phyloP scores from a whole-genome alignment of 2,329 filamentous ascomycete species.

The Paramyrothecium sp. region DNA sequence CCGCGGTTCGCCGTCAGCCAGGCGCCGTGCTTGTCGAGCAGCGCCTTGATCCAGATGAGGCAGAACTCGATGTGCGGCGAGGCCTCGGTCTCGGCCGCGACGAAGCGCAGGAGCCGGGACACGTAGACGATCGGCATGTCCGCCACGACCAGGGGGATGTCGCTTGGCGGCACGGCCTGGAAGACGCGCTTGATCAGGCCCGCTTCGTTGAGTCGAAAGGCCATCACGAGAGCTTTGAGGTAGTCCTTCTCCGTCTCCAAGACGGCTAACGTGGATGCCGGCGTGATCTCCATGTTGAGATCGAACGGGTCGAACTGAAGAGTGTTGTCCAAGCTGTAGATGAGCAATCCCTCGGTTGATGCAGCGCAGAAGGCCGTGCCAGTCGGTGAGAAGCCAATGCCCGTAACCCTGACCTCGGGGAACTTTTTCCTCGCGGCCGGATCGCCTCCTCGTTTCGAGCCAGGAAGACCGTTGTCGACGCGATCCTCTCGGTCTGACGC shows the following conservation, averaged over 20 bases:
- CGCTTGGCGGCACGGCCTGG: slow-evolving; percentile 71
- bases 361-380: slow-evolving; percentile 92
- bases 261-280: slow-evolving; percentile 73
- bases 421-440: slow-evolving; percentile 73
- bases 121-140: slow-evolving; percentile 85
- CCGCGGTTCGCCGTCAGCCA: slow-evolving; percentile 80
- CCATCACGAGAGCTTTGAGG: slow-evolving; percentile 92
- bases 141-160: slow-evolving; percentile 75
- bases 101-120: slow-evolving; percentile 78
- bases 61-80: slow-evolving; percentile 95
- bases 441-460: slow-evolving; percentile 80
- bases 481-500: slow-evolving; percentile 86
- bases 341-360: slow-evolving; percentile 87
- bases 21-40: slow-evolving; percentile 78
- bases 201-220: slow-evolving; percentile 89
- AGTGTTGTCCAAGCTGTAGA: slow-evolving; percentile 85
- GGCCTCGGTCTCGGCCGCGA: slow-evolving; percentile 83
- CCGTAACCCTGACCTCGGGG: slow-evolving; percentile 81
- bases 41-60: slow-evolving; percentile 83
- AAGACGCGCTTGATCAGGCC: slow-evolving; percentile 83
- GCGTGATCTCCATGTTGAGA: slow-evolving; percentile 90
- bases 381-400: slow-evolving; percentile 84
- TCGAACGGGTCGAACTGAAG: slow-evolving; percentile 95
- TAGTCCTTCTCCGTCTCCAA: slow-evolving; percentile 71
- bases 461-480: slow-evolving; percentile 75